phyloP scores from a whole-genome alignment of 345 rosid genomes.

The Rhizophora mangle region DNA sequence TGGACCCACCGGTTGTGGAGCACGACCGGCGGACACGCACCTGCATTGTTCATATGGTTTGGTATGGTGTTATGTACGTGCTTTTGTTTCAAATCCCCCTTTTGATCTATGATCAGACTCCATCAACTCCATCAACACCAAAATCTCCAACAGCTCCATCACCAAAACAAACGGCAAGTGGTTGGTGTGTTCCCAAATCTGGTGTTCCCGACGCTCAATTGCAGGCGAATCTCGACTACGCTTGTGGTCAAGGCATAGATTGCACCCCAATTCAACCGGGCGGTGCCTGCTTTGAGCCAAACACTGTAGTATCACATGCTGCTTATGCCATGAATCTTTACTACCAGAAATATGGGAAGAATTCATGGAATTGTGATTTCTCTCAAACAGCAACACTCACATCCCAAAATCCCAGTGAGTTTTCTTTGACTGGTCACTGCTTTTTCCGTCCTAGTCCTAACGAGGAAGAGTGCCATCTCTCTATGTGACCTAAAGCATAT shows the following conservation, averaged over 20 bases:
- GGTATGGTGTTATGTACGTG: background rate
- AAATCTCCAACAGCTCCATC: slow-evolving; percentile 19
- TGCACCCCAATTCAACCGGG: slow-evolving; percentile 74
- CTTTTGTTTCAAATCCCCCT: background rate
- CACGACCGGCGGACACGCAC: background rate
- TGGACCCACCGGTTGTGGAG: too few species aligned
- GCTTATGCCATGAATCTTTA: slow-evolving; percentile 86
- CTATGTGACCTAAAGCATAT: too few species aligned
- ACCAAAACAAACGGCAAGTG: background rate
- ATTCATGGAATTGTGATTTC: slow-evolving; percentile 64
- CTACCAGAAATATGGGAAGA: slow-evolving; percentile 49
- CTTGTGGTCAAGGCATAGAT: slow-evolving; percentile 70
- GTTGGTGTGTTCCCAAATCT: slow-evolving; percentile 67
- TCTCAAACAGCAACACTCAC: slow-evolving; percentile 71
- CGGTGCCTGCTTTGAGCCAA: slow-evolving; percentile 79
- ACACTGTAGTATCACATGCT: slow-evolving; percentile 69
- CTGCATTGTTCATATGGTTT: background rate
- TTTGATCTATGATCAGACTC: slow-evolving; percentile 5
- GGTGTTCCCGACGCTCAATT: slow-evolving; percentile 49
- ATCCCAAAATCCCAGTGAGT: slow-evolving; percentile 67
- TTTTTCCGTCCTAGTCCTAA: background rate
- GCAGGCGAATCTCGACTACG: slow-evolving; percentile 76
- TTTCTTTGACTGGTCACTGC: background rate
- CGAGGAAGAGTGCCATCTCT: background rate
- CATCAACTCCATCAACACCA: slow-evolving; percentile 20